A percentile compares a stretch with the other conserved stretches of the same genome.
phyloP scores from a whole-genome alignment of 257 asterid genomes.

The Solanum peruvianum region DNA sequence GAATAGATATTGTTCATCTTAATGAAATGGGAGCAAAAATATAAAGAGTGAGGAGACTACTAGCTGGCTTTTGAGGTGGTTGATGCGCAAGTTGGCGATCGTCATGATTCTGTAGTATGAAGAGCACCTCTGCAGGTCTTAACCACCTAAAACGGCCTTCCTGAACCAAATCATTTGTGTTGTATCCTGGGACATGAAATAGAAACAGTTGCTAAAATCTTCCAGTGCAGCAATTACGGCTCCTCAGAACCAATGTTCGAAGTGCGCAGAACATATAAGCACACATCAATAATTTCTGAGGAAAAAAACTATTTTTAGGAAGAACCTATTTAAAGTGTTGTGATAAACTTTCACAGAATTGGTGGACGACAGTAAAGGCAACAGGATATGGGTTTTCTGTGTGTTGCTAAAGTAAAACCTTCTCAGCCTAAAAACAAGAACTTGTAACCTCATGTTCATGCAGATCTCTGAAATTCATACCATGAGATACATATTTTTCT shows the following conservation, averaged over 20 bases:
- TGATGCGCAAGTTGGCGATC: conserved; percentile 8
- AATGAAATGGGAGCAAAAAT: not conserved
- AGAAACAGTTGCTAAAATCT: not conserved
- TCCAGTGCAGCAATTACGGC: not conserved
- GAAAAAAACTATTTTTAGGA: not conserved
- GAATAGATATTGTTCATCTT: not conserved
- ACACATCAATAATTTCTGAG: not conserved
- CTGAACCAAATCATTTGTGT: conserved; percentile 36
- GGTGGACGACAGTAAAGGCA: not conserved
- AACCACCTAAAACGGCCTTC: conserved; percentile 37
- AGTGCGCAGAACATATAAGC: not conserved
- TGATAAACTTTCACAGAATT: not conserved
- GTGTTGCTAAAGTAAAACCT: not conserved
- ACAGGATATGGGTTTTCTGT: not conserved
- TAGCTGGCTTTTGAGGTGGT: conserved; percentile 27
- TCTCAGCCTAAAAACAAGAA: not conserved
- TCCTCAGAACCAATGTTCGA: not conserved
- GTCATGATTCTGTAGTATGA: conserved; percentile 20
- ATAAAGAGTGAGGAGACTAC: conserved; percentile 22
- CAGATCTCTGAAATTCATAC: not conserved
- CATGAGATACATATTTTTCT: not conserved
- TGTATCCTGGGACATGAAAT: conserved; percentile 39
- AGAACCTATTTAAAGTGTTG: not conserved
- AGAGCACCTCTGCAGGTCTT: conserved; percentile 32
- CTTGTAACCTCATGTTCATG: not conserved